Evolutionary conservation across 2,329 filamentous ascomycete species (phyloP), one percentile per base, ranked within the genome.

Genomic region (Neofusicoccum ribis): DNA sequence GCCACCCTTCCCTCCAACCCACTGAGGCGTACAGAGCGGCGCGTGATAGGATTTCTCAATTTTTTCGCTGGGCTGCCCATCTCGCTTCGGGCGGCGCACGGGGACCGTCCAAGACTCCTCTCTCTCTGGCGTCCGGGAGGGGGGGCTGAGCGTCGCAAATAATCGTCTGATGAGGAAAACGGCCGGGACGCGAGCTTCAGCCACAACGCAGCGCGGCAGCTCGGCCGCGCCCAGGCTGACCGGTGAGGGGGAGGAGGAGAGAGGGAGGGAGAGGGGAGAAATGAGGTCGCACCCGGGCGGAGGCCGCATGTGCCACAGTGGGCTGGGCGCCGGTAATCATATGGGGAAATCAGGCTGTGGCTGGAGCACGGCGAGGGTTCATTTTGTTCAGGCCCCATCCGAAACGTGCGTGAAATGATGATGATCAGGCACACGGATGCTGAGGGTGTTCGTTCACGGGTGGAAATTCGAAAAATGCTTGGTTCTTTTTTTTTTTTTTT

Each of bases 401-500:
- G 37, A 39, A 39, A 39, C 37, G 37, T 14, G 9, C 8, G 8
- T 9, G 36, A 39, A 39, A 39, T 39, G 43, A 60, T 20, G 56
- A 60, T 60, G 56, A 47, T 60, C 56, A 60, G 39, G 43, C 56
- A 47, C 56, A 31, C 52, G 52, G 52, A 54, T 54, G 36, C n/a
- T 54, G 27, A 31, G 27, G 27, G 3, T 31, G 27, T 31, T 31
- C 27, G 27, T 31, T 31, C 27, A 31, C 27, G 27, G 27, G 27
- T 31, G 27, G 3, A 31, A 31, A 31, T 31, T 31, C 27, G 50
- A n/a, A 36, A 5, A 36, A 5, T 43, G 37, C 11, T 51, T 43
- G 34, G 27, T 31, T 31, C 1, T 31, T 31, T 31, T 6, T 31
- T 31, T 31, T 6, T 1, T 31, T 1, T 17, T 31, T 31, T 31